These are phyloP conservation scores for Eragrostis nindensis DNA, from an alignment of 176 grass and related monocot species.

Conservation along the genomic window DNA sequence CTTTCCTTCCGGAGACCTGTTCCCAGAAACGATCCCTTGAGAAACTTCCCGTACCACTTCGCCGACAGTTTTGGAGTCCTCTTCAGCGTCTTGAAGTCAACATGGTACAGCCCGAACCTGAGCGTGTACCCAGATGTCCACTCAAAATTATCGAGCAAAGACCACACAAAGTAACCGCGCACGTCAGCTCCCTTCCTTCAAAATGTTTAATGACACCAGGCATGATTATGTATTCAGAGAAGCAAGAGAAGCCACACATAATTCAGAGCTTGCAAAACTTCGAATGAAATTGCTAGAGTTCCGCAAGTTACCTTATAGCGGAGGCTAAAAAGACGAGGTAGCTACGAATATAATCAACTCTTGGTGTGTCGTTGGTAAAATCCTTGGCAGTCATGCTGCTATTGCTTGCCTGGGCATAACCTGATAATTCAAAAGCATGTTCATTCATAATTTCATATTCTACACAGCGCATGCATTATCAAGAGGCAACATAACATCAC, in stretches of 20 bases:
- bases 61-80: slow-evolving; percentile 55
- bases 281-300: too few relatives aligned
- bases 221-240: too few relatives aligned
- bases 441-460: too few relatives aligned
- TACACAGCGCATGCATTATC: too few relatives aligned
- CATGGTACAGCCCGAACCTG: slow-evolving; percentile 67
- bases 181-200: slow-evolving; percentile 73
- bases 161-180: slow-evolving; percentile 78
- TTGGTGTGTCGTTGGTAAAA: slow-evolving; percentile 45
- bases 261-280: too few relatives aligned
- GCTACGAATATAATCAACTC: slow-evolving; percentile 51
- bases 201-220: not conserved
- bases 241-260: not conserved
- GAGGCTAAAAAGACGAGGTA: slow-evolving; percentile 61
- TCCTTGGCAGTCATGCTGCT: slow-evolving; percentile 42
- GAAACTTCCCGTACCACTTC: slow-evolving; percentile 60
- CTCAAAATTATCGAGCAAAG: slow-evolving; percentile 71
- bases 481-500: too few relatives aligned
- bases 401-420: slow-evolving; percentile 55
- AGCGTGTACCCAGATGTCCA: slow-evolving; percentile 46
- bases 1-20: not conserved
- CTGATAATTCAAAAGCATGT: slow-evolving; percentile 36
- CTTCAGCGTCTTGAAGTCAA: slow-evolving; percentile 54
- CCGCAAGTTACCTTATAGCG: slow-evolving; percentile 48
- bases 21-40: slow-evolving; percentile 21